Conservation (phyloP, 2,329 filamentous ascomycete genomes). For the Cladophialophora exuberans region DNA sequence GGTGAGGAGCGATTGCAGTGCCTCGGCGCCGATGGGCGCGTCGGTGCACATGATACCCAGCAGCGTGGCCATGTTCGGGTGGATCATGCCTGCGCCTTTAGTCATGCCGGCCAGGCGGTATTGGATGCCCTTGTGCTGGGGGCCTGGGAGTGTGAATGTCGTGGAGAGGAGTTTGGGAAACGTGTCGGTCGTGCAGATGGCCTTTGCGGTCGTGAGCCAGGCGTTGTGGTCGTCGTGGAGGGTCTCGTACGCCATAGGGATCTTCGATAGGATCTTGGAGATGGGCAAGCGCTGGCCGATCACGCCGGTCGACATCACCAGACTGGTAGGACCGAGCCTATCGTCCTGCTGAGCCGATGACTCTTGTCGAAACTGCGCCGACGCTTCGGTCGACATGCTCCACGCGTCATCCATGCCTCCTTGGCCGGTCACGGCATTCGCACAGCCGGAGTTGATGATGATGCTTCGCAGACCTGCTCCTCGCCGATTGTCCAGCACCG, state of each 20-base stretch:
- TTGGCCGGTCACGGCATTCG: conserved; percentile 93
- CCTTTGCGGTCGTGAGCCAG: conserved; percentile 84
- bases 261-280: conserved; percentile 80
- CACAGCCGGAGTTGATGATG: conserved; percentile 92
- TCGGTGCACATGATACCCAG: conserved; percentile 92
- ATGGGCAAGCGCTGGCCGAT: conserved; percentile 95
- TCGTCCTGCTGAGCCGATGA: conserved; percentile 35
- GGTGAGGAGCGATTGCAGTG: conserved; percentile 71
- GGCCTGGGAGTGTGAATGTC: conserved; percentile 81
- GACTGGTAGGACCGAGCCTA: conserved; percentile 62
- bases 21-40: conserved; percentile 70
- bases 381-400: conserved; percentile 78
- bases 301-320: conserved; percentile 98
- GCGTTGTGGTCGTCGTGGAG: conserved; percentile 77
- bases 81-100: conserved; percentile 98
- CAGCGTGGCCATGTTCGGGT: conserved; percentile 97
- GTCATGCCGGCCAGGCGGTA: conserved; percentile 93
- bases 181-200: conserved; percentile 97
- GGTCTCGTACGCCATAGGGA: conserved; percentile 73
- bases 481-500: conserved; percentile 67
- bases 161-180: conserved; percentile 93
- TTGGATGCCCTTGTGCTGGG: conserved; percentile 57
- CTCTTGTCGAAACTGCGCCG: conserved; percentile 65
- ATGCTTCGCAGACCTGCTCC: conserved; percentile 77
- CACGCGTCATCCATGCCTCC: conserved; percentile 86